Conservation (phyloP, 75 land plant genomes). For the Cupressus sempervirens region DNA sequence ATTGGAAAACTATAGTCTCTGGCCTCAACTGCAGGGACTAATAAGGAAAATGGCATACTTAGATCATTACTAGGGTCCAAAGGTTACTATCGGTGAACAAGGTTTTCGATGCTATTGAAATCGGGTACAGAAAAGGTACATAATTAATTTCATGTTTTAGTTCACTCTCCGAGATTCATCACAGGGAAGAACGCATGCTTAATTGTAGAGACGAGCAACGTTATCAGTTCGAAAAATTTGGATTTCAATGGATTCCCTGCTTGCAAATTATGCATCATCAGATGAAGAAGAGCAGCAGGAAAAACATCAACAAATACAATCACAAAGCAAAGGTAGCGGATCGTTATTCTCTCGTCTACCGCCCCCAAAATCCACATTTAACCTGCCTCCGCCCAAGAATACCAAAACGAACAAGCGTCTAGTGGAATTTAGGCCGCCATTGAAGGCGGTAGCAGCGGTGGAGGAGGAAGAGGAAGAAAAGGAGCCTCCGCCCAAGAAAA, state of each 20-base stretch:
- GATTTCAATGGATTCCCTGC: conserved; percentile 64
- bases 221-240: not conserved
- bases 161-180: too few relatives aligned
- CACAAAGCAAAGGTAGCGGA: not conserved
- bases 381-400: not conserved
- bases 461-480: conserved; percentile 47
- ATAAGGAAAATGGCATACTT: too few relatives aligned
- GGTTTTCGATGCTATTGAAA: too few relatives aligned
- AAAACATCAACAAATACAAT: not conserved
- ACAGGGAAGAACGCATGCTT: too few relatives aligned
- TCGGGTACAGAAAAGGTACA: too few relatives aligned
- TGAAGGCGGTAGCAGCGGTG: conserved; percentile 17
- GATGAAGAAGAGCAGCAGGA: conserved; percentile 34
- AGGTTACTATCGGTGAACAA: too few relatives aligned
- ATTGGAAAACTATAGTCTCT: too few relatives aligned
- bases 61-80: too few relatives aligned
- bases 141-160: too few relatives aligned
- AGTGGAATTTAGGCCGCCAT: conserved; percentile 66
- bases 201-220: too few relatives aligned
- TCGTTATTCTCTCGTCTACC: conserved; percentile 13
- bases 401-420: conserved; percentile 28
- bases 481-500: conserved; percentile 16
- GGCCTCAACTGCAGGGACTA: too few relatives aligned
- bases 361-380: conserved; percentile 20
- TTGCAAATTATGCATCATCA: conserved; percentile 80